Percentiles rank a stretch among this genome's conserved stretches.
phyloP scores from a whole-genome alignment of 2,329 filamentous ascomycete species.

The Fusarium succisae region DNA sequence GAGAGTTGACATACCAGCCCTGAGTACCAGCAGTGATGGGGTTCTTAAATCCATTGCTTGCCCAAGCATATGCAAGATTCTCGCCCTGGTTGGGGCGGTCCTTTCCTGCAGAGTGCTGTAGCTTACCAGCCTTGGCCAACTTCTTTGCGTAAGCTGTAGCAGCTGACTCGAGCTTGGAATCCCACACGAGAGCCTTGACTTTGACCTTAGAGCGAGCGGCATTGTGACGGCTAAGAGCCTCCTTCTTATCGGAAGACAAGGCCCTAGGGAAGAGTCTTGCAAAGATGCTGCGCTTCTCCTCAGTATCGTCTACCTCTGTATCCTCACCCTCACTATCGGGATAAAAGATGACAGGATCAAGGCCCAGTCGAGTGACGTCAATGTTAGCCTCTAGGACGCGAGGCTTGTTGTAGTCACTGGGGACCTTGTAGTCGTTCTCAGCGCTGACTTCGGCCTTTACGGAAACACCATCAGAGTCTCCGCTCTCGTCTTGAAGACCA shows the following conservation, averaged over 20 bases:
- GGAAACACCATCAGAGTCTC: not conserved
- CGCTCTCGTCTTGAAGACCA: not conserved
- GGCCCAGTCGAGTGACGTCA: not conserved
- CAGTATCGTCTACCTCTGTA: not conserved
- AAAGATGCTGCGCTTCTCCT: not conserved
- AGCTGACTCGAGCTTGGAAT: constrained; percentile 8
- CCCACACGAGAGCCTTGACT: constrained; percentile 24
- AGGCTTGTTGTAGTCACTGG: not conserved
- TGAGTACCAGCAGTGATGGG: constrained; percentile 25
- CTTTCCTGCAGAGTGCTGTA: constrained; percentile 15
- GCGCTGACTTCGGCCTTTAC: not conserved
- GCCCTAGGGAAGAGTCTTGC: constrained; percentile 7
- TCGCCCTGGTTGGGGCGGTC: constrained; percentile 32
- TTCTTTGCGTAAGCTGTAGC: constrained; percentile 30
- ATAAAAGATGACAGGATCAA: not conserved
- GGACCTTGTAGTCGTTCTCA: not conserved
- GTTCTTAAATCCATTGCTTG: constrained; percentile 8
- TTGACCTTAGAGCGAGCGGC: constrained; percentile 28
- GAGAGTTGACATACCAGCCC: constrained; percentile 17
- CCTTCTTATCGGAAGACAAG: constrained; percentile 25
- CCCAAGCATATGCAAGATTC: constrained; percentile 35
- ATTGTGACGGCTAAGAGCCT: constrained; percentile 29
- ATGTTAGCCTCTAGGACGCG: not conserved
- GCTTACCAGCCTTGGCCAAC: constrained; percentile 22
- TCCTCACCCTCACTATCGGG: not conserved